Evolutionary conservation across 2,329 filamentous ascomycete species (phyloP).

Genomic region (Ophiostoma fasciatum): DNA sequence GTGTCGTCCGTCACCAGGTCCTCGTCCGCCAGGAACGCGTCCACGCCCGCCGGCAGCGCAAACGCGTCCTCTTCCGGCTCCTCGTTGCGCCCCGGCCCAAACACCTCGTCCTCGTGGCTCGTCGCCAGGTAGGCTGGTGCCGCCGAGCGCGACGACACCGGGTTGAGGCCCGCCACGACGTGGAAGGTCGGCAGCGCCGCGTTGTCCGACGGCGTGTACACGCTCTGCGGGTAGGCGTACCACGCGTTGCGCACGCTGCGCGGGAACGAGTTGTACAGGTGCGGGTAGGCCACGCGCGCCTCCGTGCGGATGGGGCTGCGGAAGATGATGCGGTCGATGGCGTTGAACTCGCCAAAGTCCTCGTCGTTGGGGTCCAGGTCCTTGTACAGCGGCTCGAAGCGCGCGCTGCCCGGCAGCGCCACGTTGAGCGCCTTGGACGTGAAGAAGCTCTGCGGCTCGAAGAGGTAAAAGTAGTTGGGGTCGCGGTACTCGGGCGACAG

Average conservation of each 20-base stretch:
- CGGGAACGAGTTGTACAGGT: slow-evolving; percentile 89
- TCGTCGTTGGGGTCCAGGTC: slow-evolving; percentile 98
- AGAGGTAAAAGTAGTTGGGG: slow-evolving; percentile 96
- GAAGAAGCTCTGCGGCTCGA: slow-evolving; percentile 86
- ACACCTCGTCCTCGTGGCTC: slow-evolving; percentile 87
- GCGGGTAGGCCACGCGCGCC: slow-evolving; percentile 87
- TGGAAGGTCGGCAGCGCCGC: slow-evolving; percentile 88
- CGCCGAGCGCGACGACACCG: slow-evolving; percentile 87
- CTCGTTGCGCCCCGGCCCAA: slow-evolving; percentile 63
- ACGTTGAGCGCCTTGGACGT: slow-evolving; percentile 96
- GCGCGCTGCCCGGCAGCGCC: slow-evolving; percentile 88
- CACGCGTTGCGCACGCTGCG: slow-evolving; percentile 85
- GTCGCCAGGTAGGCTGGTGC: slow-evolving; percentile 87
- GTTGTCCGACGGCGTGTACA: slow-evolving; percentile 80
- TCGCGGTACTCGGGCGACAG: slow-evolving; percentile 85
- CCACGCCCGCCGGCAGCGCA: slow-evolving; percentile 60
- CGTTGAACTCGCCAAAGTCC: slow-evolving; percentile 98
- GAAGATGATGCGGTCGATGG: slow-evolving; percentile 98
- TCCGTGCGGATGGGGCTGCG: slow-evolving; percentile 88
- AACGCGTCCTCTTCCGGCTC: slow-evolving; percentile 71
- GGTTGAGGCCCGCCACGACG: slow-evolving; percentile 95
- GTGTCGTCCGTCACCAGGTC: slow-evolving; percentile 83
- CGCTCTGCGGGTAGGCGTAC: slow-evolving; percentile 87
- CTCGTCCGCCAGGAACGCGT: slow-evolving; percentile 83
- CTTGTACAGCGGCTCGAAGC: slow-evolving; percentile 95